These are phyloP conservation scores for Pistacia vera DNA, from an alignment of 345 rosid species.

Conservation along the genomic window DNA sequence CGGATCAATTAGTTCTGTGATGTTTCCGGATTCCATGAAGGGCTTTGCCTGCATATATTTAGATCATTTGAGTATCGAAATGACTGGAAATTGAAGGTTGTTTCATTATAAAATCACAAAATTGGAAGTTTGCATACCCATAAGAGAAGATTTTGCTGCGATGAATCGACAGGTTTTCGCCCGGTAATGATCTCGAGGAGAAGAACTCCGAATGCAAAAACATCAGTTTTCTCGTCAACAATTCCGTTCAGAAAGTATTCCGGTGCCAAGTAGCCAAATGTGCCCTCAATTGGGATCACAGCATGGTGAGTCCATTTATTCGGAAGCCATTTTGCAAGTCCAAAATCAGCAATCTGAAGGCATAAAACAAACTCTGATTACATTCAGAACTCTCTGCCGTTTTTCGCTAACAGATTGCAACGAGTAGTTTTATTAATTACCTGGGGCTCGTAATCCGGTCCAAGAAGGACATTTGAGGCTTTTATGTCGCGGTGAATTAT, in stretches of 20 bases:
- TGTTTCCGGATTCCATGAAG: conserved; percentile 71
- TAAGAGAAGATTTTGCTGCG: conserved; percentile 71
- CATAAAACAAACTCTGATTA: background rate
- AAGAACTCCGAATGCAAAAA: conserved; percentile 84
- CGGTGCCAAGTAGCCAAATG: conserved; percentile 95
- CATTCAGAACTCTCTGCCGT: background rate
- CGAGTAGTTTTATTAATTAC: conserved; percentile 31
- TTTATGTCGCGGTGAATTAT: conserved; percentile 95
- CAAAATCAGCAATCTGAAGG: conserved; percentile 84
- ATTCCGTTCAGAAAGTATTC: conserved; percentile 96
- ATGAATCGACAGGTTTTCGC: conserved; percentile 73
- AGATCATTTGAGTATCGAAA: background rate
- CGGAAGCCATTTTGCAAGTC: conserved; percentile 95
- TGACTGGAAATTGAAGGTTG: background rate
- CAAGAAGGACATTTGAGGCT: conserved; percentile 92
- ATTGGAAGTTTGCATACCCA: conserved; percentile 51
- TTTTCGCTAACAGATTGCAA: background rate
- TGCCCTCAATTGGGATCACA: conserved; percentile 85
- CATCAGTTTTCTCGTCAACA: conserved; percentile 94
- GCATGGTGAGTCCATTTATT: conserved; percentile 94
- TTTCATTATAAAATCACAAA: background rate
- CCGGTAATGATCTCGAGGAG: conserved; percentile 87
- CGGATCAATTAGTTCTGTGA: conserved; percentile 65
- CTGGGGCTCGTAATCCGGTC: conserved; percentile 88
- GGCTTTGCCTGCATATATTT: conserved; percentile 64